Base-by-base conservation (phyloP, 2,329 filamentous ascomycete genomes). In the Hymenotorrendiella dingleyae region DNA sequence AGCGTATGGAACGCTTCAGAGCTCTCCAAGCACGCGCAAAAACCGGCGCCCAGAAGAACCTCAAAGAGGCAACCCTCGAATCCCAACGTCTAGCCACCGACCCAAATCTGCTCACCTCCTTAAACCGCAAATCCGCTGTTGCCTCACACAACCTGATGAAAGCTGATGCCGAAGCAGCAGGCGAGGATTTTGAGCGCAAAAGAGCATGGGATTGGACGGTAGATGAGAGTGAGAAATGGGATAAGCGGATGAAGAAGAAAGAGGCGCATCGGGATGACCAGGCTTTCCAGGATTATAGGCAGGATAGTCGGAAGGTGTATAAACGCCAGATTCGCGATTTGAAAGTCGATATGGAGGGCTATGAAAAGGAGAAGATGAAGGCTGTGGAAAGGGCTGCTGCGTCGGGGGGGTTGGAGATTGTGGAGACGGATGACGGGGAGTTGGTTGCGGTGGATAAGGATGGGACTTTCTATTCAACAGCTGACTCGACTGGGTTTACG, bases 141-240 rank as follows among this genome's bases (percentile, higher is more conserved):
- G 91, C 93, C 16, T 82, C 84, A 5, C 88, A 96, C 64, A 98
- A 97, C 61, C 78, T 98, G 0, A 75, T 96, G 32, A 95, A 95
- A 69, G 87, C 89, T 4, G 89, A 96, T 57, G 82, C 89, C 2
- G 86, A 90, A 63, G 87, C 86, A 14, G 72, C 75, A 0, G 89
- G 89, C 24, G 88, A 86, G 42, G 93, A 97, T 64, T 98, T 97
- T 60, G 93, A 98, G 72, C 86, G 93, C 54, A 96, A 97, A 68
- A 82, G 93, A 29, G 93, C 93, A 1, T 98, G 93, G 93, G 93
- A 97, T 68, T 98, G 93, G 86, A 98, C 93, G 1, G 72, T 91
- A 6, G 93, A 98, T 52, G 93, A 98, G 67, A 86, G 81, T 55
- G 93, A 96, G 68, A 80, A 77, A 54, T 98, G 93, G 93, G 93